Evolutionary conservation across 306 rosid species (phyloP), one percentile per base, ranked within the genome.

Genomic region (Lathyrus oleraceus): DNA sequence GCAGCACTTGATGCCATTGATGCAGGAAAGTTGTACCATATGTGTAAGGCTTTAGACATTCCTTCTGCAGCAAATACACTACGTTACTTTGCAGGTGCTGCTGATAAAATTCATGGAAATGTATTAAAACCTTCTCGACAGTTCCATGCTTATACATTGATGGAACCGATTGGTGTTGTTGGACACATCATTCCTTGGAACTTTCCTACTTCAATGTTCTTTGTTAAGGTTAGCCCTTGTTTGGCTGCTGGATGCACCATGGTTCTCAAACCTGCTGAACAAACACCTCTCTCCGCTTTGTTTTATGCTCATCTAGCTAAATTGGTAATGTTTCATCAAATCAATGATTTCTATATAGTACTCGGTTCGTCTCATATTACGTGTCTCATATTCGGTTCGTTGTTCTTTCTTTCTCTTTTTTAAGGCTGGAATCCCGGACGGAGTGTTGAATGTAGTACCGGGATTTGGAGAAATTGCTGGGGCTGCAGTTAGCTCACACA

Each of bases 181-280:
- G 97, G 88, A 21, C 95, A 82, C 64, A 89, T 92, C 1, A 75
- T 87, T 42, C 97, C 97, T 0, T 92, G 97, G 97, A 92, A 92
- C 43, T 81, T 84, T 57, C 97, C 97, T 1, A 66, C 72, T 8
- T 4, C 44, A 38, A 49, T 87, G 81, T 79, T 89, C 49, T 64
- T 83, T 19, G 1, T 47, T 1, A 92, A 92, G 78, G 90, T 72
- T 11, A 59, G 78, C 71, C 97, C 97, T 10, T 65, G 87, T 67
- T 76, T 92, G 16, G 97, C 97, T 10, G 90, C 87, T 2, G 97
- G 97, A 0, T 92, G 97, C 82, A 89, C 97, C 61, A 83, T 89
- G 88, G 61, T 92, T 70, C 23, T 87, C 75, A 92, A 92, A 73
- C 97, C 97, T 4, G 97, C 96, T 0, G 96, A 91, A 67, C 96